Base-by-base conservation (phyloP, 2,329 filamentous ascomycete genomes). In the Colletotrichum sp. region DNA sequence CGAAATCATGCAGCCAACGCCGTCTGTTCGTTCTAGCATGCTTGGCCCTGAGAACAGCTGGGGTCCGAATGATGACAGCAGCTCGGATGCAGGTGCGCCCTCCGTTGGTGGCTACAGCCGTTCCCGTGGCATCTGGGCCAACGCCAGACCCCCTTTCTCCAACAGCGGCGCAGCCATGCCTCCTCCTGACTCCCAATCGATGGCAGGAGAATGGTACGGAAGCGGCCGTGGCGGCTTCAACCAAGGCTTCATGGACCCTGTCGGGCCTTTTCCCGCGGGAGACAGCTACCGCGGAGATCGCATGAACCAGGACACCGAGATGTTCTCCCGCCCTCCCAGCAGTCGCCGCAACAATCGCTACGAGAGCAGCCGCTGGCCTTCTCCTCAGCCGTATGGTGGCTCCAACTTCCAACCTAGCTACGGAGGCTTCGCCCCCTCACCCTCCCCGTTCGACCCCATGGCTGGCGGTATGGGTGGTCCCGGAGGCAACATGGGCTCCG, bases 11-110 rank as follows among this genome's bases (percentile, higher is more conserved):
- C 36, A 65, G 49, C 57, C 62, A 26, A 55, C 32, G 13, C 57
- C 36, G 9, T 70, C 59, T 30, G 67, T 52, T 28, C 66, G 74
- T 21, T 26, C 57, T 16, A 52, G n/a, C 21, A 65, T 72, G 74
- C 55, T 70, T 24, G 66, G 55, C 13, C 24, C 76, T 76, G 89
- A 89, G 62, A 87, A 83, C 77, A 84, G 86, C 49, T 94, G 92
- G 92, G 81, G 86, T 12, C 82, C 83, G 13, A 85, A 85, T 59
- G 91, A 93, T 24, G 92, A 93, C 80, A 83, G 85, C 79, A 87
- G 88, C 69, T 91, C 91, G 13, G 91, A 93, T 73, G 87, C 88
- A 39, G 90, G 89, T 80, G 92, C 93, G 39, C 78, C 90, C 68
- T 89, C 90, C 18, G 81, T 86, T 26, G 87, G 87, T 52, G 87